Evolutionary conservation across 352 stramenopile species (phyloP).

Genomic region (Pythium diclinum): DNA sequence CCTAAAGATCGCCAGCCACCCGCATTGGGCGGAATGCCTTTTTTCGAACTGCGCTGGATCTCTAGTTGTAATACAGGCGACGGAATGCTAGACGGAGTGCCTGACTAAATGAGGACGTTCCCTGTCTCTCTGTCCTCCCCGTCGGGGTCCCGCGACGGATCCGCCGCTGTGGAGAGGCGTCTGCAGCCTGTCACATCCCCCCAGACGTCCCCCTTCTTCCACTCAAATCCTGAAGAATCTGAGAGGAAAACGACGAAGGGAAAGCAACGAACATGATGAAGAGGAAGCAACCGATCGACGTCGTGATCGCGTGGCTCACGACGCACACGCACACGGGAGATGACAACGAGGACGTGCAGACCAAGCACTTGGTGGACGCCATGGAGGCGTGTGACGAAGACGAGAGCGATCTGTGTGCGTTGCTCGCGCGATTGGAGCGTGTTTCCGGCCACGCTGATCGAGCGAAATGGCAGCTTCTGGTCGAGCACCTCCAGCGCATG

Average conservation of each 20-base stretch:
- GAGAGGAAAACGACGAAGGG: background rate
- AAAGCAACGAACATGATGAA: background rate
- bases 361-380: background rate
- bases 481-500: constrained; percentile 8
- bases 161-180: background rate
- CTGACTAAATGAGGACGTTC: background rate
- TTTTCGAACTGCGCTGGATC: background rate
- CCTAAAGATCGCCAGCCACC: background rate
- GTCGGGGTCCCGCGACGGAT: background rate
- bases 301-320: constrained; percentile 15
- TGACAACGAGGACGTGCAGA: background rate
- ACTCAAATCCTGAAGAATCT: background rate
- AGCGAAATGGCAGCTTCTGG: constrained; percentile 8
- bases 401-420: background rate
- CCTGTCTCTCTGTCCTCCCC: background rate
- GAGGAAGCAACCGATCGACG: constrained; percentile 3
- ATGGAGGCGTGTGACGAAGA: constrained; percentile 10
- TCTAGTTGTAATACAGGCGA: background rate
- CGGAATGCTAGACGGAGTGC: background rate
- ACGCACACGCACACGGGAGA: background rate
- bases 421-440: constrained; percentile 11
- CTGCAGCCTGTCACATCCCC: background rate
- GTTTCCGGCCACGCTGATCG: background rate
- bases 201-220: background rate
- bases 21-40: background rate